Conservation (phyloP, 2,329 filamentous ascomycete species). For the Fusarium begoniae region DNA sequence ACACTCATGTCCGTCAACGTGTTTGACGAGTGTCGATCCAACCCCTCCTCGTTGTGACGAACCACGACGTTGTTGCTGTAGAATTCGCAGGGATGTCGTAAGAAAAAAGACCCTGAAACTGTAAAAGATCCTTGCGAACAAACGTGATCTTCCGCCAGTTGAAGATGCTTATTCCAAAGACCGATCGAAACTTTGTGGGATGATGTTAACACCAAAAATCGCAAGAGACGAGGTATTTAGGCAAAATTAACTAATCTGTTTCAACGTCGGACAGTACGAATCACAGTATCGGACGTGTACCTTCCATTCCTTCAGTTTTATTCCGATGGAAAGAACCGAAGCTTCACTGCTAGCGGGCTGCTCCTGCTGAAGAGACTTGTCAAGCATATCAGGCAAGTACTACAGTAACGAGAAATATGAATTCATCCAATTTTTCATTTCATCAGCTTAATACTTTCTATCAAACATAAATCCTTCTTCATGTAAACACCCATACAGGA, state of each 20-base stretch:
- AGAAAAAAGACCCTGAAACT: constrained; percentile 19
- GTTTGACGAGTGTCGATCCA: constrained; percentile 36
- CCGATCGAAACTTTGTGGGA: neutral
- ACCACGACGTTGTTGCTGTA: constrained; percentile 3
- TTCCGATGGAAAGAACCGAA: neutral
- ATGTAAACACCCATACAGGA: neutral
- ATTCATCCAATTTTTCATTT: neutral
- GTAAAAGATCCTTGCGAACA: constrained; percentile 2
- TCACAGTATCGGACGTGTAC: neutral
- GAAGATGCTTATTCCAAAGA: neutral
- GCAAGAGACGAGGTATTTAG: neutral
- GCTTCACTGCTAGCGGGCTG: neutral
- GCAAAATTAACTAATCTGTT: neutral
- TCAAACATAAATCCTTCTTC: neutral
- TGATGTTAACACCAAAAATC: neutral
- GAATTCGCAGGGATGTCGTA: constrained; percentile 14
- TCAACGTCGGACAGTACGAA: neutral
- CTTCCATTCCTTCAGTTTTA: neutral
- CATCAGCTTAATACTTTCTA: neutral
- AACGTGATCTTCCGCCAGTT: neutral
- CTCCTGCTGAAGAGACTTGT: neutral
- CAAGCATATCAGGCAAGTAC: neutral
- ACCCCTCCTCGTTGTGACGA: constrained; percentile 8
- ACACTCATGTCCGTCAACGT: constrained; percentile 17
- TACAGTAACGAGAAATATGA: neutral